These are phyloP conservation scores for Exutisphaerella laricina DNA, from an alignment of 2,329 filamentous ascomycete genomes.

Conservation along the genomic window DNA sequence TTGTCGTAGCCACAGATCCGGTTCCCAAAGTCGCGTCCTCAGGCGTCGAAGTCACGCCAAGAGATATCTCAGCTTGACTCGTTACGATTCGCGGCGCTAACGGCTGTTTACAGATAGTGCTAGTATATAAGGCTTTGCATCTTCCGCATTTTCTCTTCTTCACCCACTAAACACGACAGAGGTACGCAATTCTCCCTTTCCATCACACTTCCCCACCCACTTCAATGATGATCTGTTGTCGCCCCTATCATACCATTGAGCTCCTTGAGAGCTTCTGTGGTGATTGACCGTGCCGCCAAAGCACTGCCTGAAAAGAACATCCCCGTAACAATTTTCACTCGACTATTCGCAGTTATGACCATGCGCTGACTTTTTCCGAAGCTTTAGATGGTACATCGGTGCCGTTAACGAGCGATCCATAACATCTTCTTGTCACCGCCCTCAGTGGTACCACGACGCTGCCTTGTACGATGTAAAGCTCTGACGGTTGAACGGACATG, in stretches of 20 bases:
- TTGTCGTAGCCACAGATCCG: too few relatives aligned
- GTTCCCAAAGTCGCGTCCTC: too few relatives aligned
- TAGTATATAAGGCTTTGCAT: background rate
- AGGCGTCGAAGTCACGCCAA: too few relatives aligned
- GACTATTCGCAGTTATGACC: too few relatives aligned
- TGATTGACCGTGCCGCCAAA: constrained; percentile 60
- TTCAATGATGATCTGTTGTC: constrained; percentile 56
- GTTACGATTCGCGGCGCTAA: too few relatives aligned
- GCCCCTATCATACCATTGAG: constrained; percentile 55
- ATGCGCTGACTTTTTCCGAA: constrained; percentile 13
- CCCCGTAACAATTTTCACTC: background rate
- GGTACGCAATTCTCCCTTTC: constrained; percentile 19
- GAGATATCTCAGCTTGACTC: too few relatives aligned
- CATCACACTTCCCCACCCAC: constrained; percentile 17
- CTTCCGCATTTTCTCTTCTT: constrained; percentile 1
- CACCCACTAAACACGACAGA: constrained; percentile 11
- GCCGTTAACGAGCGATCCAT: too few relatives aligned
- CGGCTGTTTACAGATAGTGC: background rate
- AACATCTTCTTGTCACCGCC: too few relatives aligned
- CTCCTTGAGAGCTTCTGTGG: constrained; percentile 38
- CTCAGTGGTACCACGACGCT: too few relatives aligned
- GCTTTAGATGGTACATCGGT: too few relatives aligned
- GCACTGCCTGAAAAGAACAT: constrained; percentile 48
- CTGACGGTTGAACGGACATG: too few relatives aligned
- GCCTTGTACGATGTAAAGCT: too few relatives aligned